Evolutionary conservation across 495 filamentous ascomycete species (phyloP), one percentile per base, ranked within the genome.

Genomic region (Xanthoparmelia taractica): DNA sequence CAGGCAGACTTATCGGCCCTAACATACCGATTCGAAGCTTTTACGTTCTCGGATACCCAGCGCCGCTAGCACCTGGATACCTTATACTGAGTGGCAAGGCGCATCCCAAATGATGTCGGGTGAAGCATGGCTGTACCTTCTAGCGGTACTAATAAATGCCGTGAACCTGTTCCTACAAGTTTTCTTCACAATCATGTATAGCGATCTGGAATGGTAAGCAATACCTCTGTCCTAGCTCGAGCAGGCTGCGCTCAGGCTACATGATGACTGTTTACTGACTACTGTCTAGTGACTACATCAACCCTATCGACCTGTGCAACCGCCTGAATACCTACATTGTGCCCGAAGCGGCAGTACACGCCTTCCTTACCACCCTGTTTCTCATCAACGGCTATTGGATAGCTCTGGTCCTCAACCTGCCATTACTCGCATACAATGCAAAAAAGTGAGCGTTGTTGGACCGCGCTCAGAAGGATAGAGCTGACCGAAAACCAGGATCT

Each of bases 111-210:
- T 67, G 67, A 98, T 98, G 93, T 97, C 93, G 69, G 93, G 93
- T 73, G 93, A 98, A 85, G 94, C 93, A 78, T 98, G 93, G 95
- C 83, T 99, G 74, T 99, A 96, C 82, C 87, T 99, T 69, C 82
- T 99, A 76, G 87, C 94, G 77, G 95, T 99, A 77, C 84, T 99
- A 74, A 94, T 99, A 80, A 99, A 99, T 82, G 95, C 95, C 79
- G 94, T 97, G 85, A 99, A 99, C 83, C 84, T 99, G 68, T 99
- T 99, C 77, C 84, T 99, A 58, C 95, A 99, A 78, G 95, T 99
- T 63, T 99, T 99, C 82, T 99, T 99, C 82, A 99, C 95, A 47
- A 99, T 99, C 69, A 99, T 99, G 95, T 99, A 97, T 78, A 95
- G 90, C 76, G 92, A 97, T 84, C 77, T 97, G 66, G 92, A 97